Conservation (phyloP, 2,329 filamentous ascomycete genomes). For the Colletotrichum magnum region DNA sequence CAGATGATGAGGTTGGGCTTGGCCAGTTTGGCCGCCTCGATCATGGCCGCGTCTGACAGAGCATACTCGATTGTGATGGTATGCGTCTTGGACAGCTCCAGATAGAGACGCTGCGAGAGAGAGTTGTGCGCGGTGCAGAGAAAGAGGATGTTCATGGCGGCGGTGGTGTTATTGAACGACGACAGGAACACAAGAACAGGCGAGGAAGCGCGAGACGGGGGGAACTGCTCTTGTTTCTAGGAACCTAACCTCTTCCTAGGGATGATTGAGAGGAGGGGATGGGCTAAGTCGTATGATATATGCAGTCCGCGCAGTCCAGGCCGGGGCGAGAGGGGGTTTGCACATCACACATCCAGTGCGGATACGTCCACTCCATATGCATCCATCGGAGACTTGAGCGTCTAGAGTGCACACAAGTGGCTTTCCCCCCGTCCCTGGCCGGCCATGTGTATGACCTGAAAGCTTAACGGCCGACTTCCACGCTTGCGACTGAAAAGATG, state of each 20-base stretch:
- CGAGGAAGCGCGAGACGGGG: neutral
- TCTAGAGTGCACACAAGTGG: conserved; percentile 21
- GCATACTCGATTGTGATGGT: conserved; percentile 57
- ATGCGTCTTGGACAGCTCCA: conserved; percentile 52
- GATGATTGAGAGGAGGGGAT: conserved; percentile 14
- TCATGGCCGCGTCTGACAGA: conserved; percentile 50
- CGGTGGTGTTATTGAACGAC: neutral
- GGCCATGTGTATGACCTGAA: conserved; percentile 24
- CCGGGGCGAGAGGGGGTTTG: conserved; percentile 18
- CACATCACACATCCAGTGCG: neutral
- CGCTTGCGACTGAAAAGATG: conserved; percentile 17
- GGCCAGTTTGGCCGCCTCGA: conserved; percentile 53
- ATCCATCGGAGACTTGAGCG: conserved; percentile 28
- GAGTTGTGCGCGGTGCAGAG: conserved; percentile 62
- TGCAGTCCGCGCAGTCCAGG: conserved; percentile 9
- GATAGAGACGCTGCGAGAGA: conserved; percentile 56
- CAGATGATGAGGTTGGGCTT: conserved; percentile 58
- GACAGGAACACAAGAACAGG: neutral
- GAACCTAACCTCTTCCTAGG: no score
- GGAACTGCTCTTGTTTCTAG: neutral
- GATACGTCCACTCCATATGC: conserved; percentile 7
- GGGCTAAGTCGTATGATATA: conserved; percentile 27
- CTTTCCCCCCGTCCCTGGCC: conserved; percentile 17
- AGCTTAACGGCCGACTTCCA: conserved; percentile 30
- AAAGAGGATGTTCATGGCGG: conserved; percentile 56